Evolutionary conservation across 192 early-diverging fungal species (phyloP), one percentile per base, ranked within the genome.

Genomic region (Linnemannia schmuckeri): DNA sequence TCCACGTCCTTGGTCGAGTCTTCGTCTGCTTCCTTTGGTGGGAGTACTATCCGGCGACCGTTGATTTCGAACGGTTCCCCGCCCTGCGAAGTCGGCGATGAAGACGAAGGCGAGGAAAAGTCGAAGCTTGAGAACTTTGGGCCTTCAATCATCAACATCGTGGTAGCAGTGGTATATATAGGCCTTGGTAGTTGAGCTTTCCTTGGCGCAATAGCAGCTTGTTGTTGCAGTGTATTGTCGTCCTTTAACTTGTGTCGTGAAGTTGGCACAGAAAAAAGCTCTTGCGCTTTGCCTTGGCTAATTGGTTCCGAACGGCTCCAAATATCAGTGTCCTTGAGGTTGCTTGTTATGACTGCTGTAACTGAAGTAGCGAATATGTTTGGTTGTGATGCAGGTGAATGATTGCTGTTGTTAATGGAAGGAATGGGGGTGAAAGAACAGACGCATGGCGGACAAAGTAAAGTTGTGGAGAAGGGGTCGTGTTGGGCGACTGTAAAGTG

Each of bases 91-190:
- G 74, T 13, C 4, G 37, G 15, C 42, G 69, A 52, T 8, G 37
- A 66, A 63, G 70, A 12, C 17, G 42, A 5, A 6, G 72, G 30
- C 0, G 69, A 69, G 24, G 76, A 70, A 41, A 87, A 87, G 54
- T 87, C 85, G 33, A 78, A 87, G 3, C 85, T 77, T 6, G 85
- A 66, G 42, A 87, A 87, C 68, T 81, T 87, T 35, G 85, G 85
- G 1, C 85, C 85, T 78, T 87, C 85, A n/a, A 87, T 81, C 79
- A 87, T 81, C 49, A 87, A 54, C 72, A 87, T 74, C 1, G 75
- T 44, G 10, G 44, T 41, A 7, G 46, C 24, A 33, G 47, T 44
- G 20, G 40, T 38, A n/a, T 33, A 13, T 38, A 33, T 33, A 24
- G 22, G 35, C 1, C 5, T 57, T 55, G 54, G 30, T n/a, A 54